phyloP scores from a whole-genome alignment of 2,329 filamentous ascomycete genomes.

The Pseudocercospora fuligena region DNA sequence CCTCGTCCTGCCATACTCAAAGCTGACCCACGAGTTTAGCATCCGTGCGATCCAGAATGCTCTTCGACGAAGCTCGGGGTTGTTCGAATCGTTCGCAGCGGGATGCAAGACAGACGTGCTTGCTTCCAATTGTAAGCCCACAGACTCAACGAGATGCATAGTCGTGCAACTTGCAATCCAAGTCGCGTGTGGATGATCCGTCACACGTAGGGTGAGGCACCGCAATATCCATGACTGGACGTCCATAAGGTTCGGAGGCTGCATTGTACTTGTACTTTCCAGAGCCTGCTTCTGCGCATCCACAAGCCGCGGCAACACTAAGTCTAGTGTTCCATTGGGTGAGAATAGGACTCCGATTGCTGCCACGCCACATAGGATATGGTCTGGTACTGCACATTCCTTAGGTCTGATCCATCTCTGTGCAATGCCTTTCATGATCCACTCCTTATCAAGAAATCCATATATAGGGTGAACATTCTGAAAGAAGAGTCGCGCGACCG shows the following conservation, averaged over 20 bases:
- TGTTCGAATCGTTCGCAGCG: conserved; percentile 28
- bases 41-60: conserved; percentile 59
- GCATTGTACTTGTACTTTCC: conserved; percentile 44
- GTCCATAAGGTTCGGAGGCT: conserved; percentile 46
- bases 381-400: conserved; percentile 34
- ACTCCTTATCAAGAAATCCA: conserved; percentile 52
- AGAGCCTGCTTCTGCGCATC: conserved; percentile 52
- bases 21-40: conserved; percentile 64
- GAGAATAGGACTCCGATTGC: conserved; percentile 59
- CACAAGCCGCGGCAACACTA: conserved; percentile 33
- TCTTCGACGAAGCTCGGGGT: conserved; percentile 36
- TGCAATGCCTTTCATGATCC: conserved; percentile 33
- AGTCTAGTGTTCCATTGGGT: conserved; percentile 12
- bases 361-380: conserved; percentile 60
- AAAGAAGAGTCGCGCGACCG: conserved; percentile 56
- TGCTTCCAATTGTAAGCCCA: conserved; percentile 52
- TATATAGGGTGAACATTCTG: conserved; percentile 59
- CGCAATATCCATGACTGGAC: conserved; percentile 60
- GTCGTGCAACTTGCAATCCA: conserved; percentile 64
- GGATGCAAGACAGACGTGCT: conserved; percentile 37
- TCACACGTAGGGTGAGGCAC: conserved; percentile 59
- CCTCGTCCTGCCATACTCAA: conserved; percentile 61
- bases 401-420: conserved; percentile 32
- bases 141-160: conserved; percentile 64
- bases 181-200: conserved; percentile 58